These are phyloP conservation scores for Diaporthe longicolla DNA, from an alignment of 2,329 filamentous ascomycete species.

Conservation along the genomic window DNA sequence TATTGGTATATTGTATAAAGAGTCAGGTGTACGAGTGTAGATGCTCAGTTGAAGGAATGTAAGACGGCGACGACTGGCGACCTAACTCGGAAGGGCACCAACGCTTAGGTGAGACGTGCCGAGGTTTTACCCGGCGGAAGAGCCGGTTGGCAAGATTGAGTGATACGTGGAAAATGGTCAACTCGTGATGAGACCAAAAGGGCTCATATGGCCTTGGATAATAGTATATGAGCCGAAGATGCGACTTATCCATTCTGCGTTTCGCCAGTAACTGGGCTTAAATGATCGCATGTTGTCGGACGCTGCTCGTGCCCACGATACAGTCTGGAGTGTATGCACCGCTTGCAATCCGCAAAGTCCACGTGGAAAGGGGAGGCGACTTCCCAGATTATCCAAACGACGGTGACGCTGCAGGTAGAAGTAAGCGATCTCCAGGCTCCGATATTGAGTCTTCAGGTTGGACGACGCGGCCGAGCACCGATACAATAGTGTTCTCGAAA, in stretches of 20 bases:
- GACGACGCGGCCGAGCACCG: neutral
- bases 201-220: neutral
- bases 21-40: neutral
- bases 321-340: neutral
- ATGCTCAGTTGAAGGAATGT: neutral
- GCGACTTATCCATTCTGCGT: neutral
- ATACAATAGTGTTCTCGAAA: neutral
- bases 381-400: neutral
- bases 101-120: neutral
- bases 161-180: neutral
- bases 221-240: too few relatives aligned
- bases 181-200: neutral
- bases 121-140: conserved; percentile 14
- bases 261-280: neutral
- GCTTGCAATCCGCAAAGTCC: neutral
- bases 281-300: neutral
- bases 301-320: neutral
- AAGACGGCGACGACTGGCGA: neutral
- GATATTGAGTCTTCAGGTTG: neutral
- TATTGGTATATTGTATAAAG: neutral
- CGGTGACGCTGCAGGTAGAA: neutral
- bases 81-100: neutral
- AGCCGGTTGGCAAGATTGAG: neutral
- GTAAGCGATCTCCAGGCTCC: neutral
- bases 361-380: neutral